Evolutionary conservation across 2,329 filamentous ascomycete species (phyloP).

Genomic region (Macroventuria anomochaeta): DNA sequence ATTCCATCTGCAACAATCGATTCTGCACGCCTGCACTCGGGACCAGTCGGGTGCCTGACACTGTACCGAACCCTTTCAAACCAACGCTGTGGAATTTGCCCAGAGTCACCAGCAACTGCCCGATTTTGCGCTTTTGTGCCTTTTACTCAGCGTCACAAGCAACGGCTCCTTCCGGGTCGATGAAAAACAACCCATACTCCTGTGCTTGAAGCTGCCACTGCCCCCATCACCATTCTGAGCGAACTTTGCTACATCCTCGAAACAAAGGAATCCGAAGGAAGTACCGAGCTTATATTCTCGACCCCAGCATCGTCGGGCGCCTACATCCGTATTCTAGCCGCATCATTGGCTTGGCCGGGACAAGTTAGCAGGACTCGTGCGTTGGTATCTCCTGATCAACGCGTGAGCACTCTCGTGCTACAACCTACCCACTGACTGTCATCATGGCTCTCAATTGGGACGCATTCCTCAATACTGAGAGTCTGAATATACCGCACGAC

Average conservation of each 20-base stretch:
- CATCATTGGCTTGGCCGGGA: constrained; percentile 32
- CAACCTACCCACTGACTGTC: constrained; percentile 36
- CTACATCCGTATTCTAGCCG: constrained; percentile 32
- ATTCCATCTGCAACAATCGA: constrained; percentile 23
- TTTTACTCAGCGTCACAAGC: constrained; percentile 32
- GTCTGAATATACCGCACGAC: constrained; percentile 46
- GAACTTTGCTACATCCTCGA: constrained; percentile 1
- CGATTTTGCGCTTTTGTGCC: constrained; percentile 20
- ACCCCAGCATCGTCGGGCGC: constrained; percentile 24
- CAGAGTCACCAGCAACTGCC: constrained; percentile 23
- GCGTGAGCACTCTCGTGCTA: constrained; percentile 42
- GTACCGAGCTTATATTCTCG: constrained; percentile 36
- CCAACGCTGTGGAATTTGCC: constrained; percentile 11
- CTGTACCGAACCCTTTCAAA: constrained; percentile 12
- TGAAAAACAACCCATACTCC: not conserved
- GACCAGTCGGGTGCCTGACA: constrained; percentile 12
- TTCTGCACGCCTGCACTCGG: constrained; percentile 17
- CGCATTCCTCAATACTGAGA: constrained; percentile 47
- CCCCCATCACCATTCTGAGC: constrained; percentile 2
- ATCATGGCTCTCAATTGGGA: constrained; percentile 51
- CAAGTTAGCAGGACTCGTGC: constrained; percentile 26
- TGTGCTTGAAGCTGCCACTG: constrained; percentile 4
- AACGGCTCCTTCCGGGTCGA: constrained; percentile 17
- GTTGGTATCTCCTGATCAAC: constrained; percentile 48
- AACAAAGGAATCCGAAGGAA: constrained; percentile 17